phyloP scores from a whole-genome alignment of 2,329 filamentous ascomycete genomes.

The Paracamarosporium sp. region DNA sequence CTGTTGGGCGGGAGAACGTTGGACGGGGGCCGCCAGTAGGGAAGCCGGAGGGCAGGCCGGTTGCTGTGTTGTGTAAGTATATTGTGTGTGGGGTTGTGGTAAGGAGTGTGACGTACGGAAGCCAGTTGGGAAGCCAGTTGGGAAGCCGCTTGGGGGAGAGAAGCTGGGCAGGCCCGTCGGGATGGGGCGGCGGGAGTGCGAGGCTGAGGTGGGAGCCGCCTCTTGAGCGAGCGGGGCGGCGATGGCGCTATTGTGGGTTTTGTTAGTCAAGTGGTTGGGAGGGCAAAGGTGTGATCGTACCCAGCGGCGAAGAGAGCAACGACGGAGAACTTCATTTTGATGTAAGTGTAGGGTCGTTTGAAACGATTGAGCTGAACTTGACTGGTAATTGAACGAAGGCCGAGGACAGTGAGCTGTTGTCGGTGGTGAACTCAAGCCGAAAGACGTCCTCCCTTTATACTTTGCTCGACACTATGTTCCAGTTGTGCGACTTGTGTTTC shows the following conservation, averaged over 20 bases:
- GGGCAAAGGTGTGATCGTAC: background rate
- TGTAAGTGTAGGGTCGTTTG: background rate
- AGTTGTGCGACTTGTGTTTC: background rate
- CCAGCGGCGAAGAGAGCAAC: conserved; percentile 12
- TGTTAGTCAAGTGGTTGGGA: background rate
- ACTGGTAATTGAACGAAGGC: background rate
- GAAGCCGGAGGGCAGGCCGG: too few relatives aligned
- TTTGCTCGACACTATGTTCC: background rate
- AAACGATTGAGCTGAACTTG: background rate
- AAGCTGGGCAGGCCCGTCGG: background rate
- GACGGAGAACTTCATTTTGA: conserved; percentile 15
- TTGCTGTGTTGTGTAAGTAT: too few relatives aligned
- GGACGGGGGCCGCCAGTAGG: too few relatives aligned
- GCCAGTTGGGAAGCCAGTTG: background rate
- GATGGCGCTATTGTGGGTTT: conserved; percentile 5
- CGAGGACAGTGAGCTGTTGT: background rate
- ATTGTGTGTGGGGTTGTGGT: too few relatives aligned
- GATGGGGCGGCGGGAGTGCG: background rate
- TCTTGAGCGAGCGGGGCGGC: conserved; percentile 13
- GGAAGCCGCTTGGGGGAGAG: background rate
- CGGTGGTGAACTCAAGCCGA: background rate
- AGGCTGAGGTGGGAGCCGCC: background rate
- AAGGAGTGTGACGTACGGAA: background rate
- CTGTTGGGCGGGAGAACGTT: too few relatives aligned
- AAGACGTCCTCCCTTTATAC: background rate